These are phyloP conservation scores for Darksidea phi DNA, from an alignment of 495 filamentous ascomycete genomes.

Conservation along the genomic window DNA sequence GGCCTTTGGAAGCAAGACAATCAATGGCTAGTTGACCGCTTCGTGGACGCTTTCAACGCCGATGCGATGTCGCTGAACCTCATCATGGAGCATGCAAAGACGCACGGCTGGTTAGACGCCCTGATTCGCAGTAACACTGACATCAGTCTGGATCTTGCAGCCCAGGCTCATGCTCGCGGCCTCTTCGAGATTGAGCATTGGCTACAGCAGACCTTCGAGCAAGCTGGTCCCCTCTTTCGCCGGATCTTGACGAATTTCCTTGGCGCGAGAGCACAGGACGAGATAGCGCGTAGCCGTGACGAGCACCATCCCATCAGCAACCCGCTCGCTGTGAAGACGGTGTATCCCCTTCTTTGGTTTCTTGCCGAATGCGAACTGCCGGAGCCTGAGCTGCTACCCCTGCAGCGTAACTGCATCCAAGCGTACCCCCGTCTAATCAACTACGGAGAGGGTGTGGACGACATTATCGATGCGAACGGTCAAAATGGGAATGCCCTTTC, in stretches of 20 bases:
- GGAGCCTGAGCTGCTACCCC: slow-evolving; percentile 57
- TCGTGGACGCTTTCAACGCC: slow-evolving; percentile 74
- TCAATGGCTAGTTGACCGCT: slow-evolving; percentile 72
- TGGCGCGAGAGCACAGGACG: slow-evolving; percentile 76
- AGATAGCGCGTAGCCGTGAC: slow-evolving; percentile 67
- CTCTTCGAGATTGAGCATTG: slow-evolving; percentile 79
- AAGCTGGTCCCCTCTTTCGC: slow-evolving; percentile 58
- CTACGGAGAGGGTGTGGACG: slow-evolving; percentile 86
- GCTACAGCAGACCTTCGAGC: slow-evolving; percentile 64
- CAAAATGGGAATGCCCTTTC: slow-evolving; percentile 74
- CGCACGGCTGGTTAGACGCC: slow-evolving; percentile 78
- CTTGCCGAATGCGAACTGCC: slow-evolving; percentile 57
- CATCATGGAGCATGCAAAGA: slow-evolving; percentile 78
- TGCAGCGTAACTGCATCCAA: slow-evolving; percentile 85
- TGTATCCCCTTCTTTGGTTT: slow-evolving; percentile 75
- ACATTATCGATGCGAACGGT: slow-evolving; percentile 83
- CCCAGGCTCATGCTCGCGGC: slow-evolving; percentile 79
- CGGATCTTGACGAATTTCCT: slow-evolving; percentile 69
- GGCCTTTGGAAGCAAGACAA: slow-evolving; percentile 86
- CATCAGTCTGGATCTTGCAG: slow-evolving; percentile 84
- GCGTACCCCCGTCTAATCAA: slow-evolving; percentile 95
- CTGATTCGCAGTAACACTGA: slow-evolving; percentile 71
- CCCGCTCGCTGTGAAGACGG: slow-evolving; percentile 78
- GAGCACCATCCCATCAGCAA: slow-evolving; percentile 61
- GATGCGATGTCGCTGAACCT: slow-evolving; percentile 71